These are phyloP conservation scores for Carex cristatella DNA, from an alignment of 176 grass and related monocot species.

Conservation along the genomic window DNA sequence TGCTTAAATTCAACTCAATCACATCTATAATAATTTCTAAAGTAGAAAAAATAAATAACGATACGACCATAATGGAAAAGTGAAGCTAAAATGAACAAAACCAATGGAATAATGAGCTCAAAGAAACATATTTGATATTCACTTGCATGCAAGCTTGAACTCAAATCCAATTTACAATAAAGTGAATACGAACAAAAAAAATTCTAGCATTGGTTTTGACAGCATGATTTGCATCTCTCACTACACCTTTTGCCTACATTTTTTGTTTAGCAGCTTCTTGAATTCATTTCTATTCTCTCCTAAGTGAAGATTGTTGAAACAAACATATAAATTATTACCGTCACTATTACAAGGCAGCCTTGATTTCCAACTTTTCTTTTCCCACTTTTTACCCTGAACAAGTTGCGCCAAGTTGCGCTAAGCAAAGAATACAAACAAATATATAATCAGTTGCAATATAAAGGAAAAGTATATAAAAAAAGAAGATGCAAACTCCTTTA, in stretches of 20 bases:
- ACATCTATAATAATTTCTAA: too few relatives aligned
- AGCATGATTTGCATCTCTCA: too few relatives aligned
- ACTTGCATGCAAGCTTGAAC: too few relatives aligned
- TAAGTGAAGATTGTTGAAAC: neutral
- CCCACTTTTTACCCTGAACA: neutral
- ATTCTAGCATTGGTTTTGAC: too few relatives aligned
- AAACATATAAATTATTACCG: neutral
- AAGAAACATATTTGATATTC: too few relatives aligned
- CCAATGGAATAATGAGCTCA: too few relatives aligned
- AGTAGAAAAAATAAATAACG: too few relatives aligned
- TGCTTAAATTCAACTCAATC: too few relatives aligned
- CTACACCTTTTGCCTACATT: neutral
- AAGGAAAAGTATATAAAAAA: neutral
- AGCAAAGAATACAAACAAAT: neutral
- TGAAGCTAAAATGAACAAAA: too few relatives aligned
- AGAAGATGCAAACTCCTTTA: neutral
- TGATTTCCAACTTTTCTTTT: neutral
- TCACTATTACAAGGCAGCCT: neutral
- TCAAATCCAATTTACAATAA: too few relatives aligned
- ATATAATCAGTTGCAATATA: neutral
- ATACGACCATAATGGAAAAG: too few relatives aligned
- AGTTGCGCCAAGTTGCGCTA: neutral
- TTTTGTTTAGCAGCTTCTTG: neutral
- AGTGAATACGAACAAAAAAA: too few relatives aligned
- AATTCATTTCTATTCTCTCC: neutral